Percentiles rank a stretch among this genome's conserved stretches.
phyloP scores from a whole-genome alignment of 176 grass and related monocot species.

The Musa schizocarpa region DNA sequence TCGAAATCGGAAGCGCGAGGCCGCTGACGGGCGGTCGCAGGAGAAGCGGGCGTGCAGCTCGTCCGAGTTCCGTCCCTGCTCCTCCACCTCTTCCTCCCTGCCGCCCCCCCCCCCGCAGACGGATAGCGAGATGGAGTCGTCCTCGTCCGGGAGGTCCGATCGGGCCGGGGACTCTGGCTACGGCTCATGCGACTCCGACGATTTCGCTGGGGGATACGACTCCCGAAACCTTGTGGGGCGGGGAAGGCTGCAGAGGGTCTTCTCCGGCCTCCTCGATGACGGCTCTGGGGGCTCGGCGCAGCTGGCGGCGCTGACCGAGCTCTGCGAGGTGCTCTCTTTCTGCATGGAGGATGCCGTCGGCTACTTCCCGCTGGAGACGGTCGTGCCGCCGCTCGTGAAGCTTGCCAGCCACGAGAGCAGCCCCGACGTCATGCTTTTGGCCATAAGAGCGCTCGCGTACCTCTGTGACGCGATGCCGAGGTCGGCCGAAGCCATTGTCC shows the following conservation, averaged over 20 bases:
- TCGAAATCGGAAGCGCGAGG: slow-evolving; percentile 88
- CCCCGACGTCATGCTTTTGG: slow-evolving; percentile 64
- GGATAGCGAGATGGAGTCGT: slow-evolving; percentile 54
- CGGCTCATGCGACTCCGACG: slow-evolving; percentile 43
- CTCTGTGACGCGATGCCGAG: slow-evolving; percentile 88
- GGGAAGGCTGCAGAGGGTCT: slow-evolving; percentile 45
- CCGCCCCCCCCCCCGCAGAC: slow-evolving; percentile 8
- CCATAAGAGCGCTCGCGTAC: slow-evolving; percentile 81
- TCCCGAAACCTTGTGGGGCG: slow-evolving; percentile 7
- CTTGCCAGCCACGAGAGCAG: slow-evolving; percentile 27
- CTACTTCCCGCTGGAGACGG: slow-evolving; percentile 50
- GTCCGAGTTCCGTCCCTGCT: slow-evolving; percentile 21
- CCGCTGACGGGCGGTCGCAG: slow-evolving; percentile 37
- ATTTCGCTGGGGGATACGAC: slow-evolving; percentile 14
- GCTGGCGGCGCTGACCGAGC: slow-evolving; percentile 52
- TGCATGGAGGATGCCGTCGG: slow-evolving; percentile 46
- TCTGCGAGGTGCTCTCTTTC: slow-evolving; percentile 95
- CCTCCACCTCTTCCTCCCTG: neutral
- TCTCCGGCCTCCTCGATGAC: slow-evolving; percentile 45
- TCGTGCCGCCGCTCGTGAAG: slow-evolving; percentile 57
- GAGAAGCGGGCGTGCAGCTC: slow-evolving; percentile 91
- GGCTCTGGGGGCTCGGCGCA: slow-evolving; percentile 26
- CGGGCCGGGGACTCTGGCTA: slow-evolving; percentile 44
- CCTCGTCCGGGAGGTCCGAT: slow-evolving; percentile 30
- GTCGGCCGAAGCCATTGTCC: slow-evolving; percentile 51